A percentile compares a stretch with the other conserved stretches of the same genome.
Conservation (phyloP, 75 land plant genomes). For the Selaginella moellendorffii region DNA sequence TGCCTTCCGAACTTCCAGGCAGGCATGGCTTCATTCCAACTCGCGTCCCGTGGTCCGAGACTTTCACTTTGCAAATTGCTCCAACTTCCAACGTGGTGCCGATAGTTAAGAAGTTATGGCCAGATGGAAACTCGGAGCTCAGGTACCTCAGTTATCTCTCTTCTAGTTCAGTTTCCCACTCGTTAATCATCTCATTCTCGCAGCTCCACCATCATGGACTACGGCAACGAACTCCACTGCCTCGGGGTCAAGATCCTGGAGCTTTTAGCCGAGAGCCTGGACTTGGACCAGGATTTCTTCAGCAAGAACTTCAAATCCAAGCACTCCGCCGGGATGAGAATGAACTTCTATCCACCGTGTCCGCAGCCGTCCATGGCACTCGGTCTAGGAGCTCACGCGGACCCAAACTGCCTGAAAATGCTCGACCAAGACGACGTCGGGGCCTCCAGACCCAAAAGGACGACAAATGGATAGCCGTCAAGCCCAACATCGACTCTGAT, state of each 20-base stretch:
- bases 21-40: background rate
- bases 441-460: constrained; percentile 12
- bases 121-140: constrained; percentile 1
- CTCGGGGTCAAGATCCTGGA: background rate
- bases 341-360: constrained; percentile 5
- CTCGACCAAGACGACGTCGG: constrained; percentile 10
- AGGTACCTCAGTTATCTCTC: background rate
- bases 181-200: background rate
- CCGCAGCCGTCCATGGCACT: background rate
- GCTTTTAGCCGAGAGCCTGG: constrained; percentile 2
- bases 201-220: constrained; percentile 2
- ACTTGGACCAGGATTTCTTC: constrained; percentile 1
- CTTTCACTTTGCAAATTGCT: constrained; percentile 1
- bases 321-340: constrained; percentile 1
- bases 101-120: constrained; percentile 4
- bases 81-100: constrained; percentile 3
- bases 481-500: constrained; percentile 7
- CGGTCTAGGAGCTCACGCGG: constrained; percentile 5
- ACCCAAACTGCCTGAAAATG: constrained; percentile 4
- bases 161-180: no score
- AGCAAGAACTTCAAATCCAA: background rate
- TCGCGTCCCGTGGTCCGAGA: constrained; percentile 6
- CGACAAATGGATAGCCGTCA: constrained; percentile 6
- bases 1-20: no score
- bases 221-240: background rate